phyloP scores from a whole-genome alignment of 1,284 basidiomycete species.

The Microbotryomycetes sp. region DNA sequence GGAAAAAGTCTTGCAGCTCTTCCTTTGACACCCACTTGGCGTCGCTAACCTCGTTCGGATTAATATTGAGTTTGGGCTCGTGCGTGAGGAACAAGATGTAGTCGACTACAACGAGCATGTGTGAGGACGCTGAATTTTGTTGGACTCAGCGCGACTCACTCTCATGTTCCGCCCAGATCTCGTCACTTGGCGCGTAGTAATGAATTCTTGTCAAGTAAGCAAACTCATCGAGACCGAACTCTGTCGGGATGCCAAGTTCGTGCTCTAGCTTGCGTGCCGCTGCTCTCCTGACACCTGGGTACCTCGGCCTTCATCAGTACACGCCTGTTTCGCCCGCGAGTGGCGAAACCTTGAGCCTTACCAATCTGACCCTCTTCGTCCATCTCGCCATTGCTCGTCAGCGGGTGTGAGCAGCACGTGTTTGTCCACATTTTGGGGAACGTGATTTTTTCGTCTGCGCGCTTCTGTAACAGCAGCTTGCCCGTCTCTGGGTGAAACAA shows the following conservation, averaged over 20 bases:
- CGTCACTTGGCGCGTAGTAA: constrained; percentile 89
- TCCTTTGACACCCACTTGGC: constrained; percentile 83
- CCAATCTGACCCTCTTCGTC: constrained; percentile 62
- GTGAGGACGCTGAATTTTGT: neutral
- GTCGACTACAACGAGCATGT: constrained; percentile 73
- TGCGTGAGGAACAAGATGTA: constrained; percentile 94
- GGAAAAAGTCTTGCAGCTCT: constrained; percentile 86
- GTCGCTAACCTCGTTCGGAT: constrained; percentile 87
- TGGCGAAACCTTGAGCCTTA: constrained; percentile 5
- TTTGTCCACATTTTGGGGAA: constrained; percentile 99
- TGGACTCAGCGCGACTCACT: constrained; percentile 50
- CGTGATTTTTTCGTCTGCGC: constrained; percentile 96
- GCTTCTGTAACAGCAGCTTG: constrained; percentile 87
- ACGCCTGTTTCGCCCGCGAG: no score
- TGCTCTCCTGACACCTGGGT: constrained; percentile 62
- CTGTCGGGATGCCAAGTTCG: constrained; percentile 83
- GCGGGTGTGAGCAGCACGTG: constrained; percentile 96
- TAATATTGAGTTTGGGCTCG: constrained; percentile 76
- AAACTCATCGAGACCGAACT: constrained; percentile 74
- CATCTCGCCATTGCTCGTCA: constrained; percentile 68
- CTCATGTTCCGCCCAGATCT: constrained; percentile 98
- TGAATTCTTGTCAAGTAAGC: constrained; percentile 95
- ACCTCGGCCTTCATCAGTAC: no score
- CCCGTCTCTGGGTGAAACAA: constrained; percentile 92
- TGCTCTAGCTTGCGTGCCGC: constrained; percentile 93